Evolutionary conservation across 192 early-diverging fungal genomes (phyloP).

Genomic region (Linnemannia elongata): DNA sequence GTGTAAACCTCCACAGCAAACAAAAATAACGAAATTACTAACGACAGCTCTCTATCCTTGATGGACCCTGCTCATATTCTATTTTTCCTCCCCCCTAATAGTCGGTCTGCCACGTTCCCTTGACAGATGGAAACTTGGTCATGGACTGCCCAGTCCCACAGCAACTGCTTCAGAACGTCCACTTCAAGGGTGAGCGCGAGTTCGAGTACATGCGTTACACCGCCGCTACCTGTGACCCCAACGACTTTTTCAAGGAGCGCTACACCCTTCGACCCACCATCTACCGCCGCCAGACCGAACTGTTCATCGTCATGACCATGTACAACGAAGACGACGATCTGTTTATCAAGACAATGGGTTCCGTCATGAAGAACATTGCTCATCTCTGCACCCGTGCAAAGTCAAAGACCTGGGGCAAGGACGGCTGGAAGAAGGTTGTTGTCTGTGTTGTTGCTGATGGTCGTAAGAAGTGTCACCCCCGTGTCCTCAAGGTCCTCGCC

Average conservation of each 20-base stretch:
- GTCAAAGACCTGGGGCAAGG: conserved; percentile 83
- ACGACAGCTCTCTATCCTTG: conserved; percentile 29
- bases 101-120: conserved; percentile 60
- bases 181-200: conserved; percentile 68
- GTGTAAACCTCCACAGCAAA: neutral
- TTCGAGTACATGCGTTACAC: conserved; percentile 86
- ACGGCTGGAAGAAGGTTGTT: conserved; percentile 94
- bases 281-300: conserved; percentile 68
- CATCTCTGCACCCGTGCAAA: conserved; percentile 85
- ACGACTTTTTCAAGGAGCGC: conserved; percentile 68
- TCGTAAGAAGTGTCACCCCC: conserved; percentile 83
- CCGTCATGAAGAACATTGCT: conserved; percentile 95
- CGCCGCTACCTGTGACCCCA: conserved; percentile 76
- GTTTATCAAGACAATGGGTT: conserved; percentile 90
- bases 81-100: conserved; percentile 12
- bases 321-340: conserved; percentile 87
- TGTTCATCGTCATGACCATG: conserved; percentile 80
- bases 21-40: conserved; percentile 54
- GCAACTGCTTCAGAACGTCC: conserved; percentile 67
- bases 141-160: conserved; percentile 77
- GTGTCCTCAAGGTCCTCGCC: conserved; percentile 83
- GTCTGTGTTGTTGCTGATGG: conserved; percentile 95
- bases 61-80: neutral
- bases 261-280: conserved; percentile 74
- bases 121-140: conserved; percentile 78